A percentile compares a stretch with the other conserved stretches of the same genome.
These are phyloP conservation scores for Mycena sanguinolenta DNA, from an alignment of 768 basidiomycete species.

Conservation along the genomic window DNA sequence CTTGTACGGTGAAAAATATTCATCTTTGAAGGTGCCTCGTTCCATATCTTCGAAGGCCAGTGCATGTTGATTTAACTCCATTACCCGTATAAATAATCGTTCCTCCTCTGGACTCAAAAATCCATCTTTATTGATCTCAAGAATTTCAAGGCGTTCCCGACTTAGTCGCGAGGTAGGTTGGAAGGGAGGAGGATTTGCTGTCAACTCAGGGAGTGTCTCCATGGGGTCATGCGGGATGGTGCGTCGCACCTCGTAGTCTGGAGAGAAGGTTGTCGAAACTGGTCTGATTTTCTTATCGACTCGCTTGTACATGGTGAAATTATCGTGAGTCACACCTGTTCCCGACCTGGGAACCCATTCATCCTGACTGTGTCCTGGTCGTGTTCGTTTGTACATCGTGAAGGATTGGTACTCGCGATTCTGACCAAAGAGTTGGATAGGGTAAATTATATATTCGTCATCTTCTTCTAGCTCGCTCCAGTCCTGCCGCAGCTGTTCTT, in stretches of 20 bases:
- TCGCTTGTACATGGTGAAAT: conserved; percentile 34
- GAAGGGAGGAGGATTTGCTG: background rate
- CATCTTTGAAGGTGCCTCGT: background rate
- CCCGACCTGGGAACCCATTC: no score
- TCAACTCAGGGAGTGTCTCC: background rate
- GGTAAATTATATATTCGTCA: no score
- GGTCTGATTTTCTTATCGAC: conserved; percentile 28
- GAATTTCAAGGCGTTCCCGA: background rate
- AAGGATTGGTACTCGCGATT: no score
- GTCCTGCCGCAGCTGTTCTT: no score
- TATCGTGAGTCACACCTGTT: no score
- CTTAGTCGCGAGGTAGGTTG: background rate
- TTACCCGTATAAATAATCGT: background rate
- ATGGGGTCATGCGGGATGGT: conserved; percentile 37
- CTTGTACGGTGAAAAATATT: background rate
- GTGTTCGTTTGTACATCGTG: no score
- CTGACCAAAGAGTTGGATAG: no score
- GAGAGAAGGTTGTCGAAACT: conserved; percentile 11
- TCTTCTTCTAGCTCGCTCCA: no score
- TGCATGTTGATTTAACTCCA: background rate
- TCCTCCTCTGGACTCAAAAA: background rate
- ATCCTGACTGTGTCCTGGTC: no score
- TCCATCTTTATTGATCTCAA: background rate
- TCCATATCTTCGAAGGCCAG: background rate
- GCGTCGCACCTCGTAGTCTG: conserved; percentile 7